Percentiles rank a stretch among this genome's conserved stretches.
phyloP scores from a whole-genome alignment of 2,329 filamentous ascomycete genomes.

The Diaporthe amygdali region DNA sequence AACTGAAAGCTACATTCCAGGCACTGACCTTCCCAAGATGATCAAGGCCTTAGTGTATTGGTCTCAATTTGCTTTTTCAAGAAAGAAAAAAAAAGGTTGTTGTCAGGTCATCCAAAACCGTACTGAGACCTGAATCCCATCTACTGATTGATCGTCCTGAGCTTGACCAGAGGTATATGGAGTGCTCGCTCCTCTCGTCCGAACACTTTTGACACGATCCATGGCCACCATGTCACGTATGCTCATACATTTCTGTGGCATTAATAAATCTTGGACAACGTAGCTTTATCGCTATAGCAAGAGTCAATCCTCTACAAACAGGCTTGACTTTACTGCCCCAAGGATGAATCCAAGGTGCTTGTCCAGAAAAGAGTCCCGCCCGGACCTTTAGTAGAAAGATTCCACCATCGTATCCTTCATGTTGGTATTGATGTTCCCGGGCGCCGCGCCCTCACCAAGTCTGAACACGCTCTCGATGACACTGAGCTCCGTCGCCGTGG shows the following conservation, averaged over 20 bases:
- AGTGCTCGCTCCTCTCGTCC: background rate
- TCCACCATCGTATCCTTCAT: conserved; percentile 99
- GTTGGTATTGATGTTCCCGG: conserved; percentile 77
- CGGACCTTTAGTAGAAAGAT: conserved; percentile 81
- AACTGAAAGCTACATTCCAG: background rate
- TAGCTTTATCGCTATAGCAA: background rate
- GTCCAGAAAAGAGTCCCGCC: conserved; percentile 2
- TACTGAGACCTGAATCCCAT: background rate
- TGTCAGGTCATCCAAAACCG: background rate
- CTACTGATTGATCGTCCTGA: background rate
- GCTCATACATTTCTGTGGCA: background rate
- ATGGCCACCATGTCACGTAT: background rate
- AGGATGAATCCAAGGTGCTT: background rate
- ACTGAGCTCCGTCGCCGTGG: conserved; percentile 95
- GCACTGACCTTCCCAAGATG: background rate
- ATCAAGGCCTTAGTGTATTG: background rate
- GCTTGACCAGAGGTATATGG: background rate
- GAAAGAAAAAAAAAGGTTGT: background rate
- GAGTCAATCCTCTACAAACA: background rate
- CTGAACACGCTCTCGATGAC: conserved; percentile 97
- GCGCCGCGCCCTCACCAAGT: conserved; percentile 83
- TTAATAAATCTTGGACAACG: background rate
- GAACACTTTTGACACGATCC: background rate
- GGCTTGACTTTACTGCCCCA: background rate
- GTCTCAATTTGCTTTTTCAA: background rate